Percentiles rank a stretch among this genome's conserved stretches.
These are phyloP conservation scores for Trichosanthes cucumerina DNA, from an alignment of 306 rosid species.

Conservation along the genomic window DNA sequence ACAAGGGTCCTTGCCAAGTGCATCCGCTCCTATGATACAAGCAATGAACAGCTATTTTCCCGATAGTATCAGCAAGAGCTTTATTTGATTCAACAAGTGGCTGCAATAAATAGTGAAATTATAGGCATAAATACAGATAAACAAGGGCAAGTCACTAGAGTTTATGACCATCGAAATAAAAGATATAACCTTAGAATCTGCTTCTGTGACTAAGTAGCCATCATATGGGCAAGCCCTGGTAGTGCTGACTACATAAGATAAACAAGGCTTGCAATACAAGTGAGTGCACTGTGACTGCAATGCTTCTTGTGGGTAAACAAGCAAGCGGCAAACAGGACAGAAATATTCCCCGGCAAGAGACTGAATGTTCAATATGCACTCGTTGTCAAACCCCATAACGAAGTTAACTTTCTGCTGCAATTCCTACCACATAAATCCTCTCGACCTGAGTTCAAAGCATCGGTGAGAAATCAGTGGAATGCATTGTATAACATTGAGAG, in stretches of 20 bases:
- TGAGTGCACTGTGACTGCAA: conserved; percentile 94
- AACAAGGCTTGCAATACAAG: conserved; percentile 89
- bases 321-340: conserved; percentile 93
- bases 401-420: conserved; percentile 28
- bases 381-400: conserved; percentile 90
- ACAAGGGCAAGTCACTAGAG: not conserved
- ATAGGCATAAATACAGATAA: not conserved
- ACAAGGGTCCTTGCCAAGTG: conserved; percentile 84
- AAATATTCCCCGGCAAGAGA: conserved; percentile 96
- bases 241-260: conserved; percentile 67
- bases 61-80: conserved; percentile 75
- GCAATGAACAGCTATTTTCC: conserved; percentile 91
- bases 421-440: conserved; percentile 23
- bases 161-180: not conserved
- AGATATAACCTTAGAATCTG: conserved; percentile 76
- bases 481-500: not conserved
- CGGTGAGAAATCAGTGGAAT: not conserved
- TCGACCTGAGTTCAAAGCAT: not conserved
- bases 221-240: conserved; percentile 94
- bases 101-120: conserved; percentile 38
- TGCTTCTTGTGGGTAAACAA: conserved; percentile 87
- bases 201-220: conserved; percentile 88
- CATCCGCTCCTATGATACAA: conserved; percentile 90
- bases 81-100: conserved; percentile 71
- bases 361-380: conserved; percentile 89